These are phyloP conservation scores for Zygosaccharomyces sapae DNA, from an alignment of 1,139 yeast genomes.

Conservation along the genomic window DNA sequence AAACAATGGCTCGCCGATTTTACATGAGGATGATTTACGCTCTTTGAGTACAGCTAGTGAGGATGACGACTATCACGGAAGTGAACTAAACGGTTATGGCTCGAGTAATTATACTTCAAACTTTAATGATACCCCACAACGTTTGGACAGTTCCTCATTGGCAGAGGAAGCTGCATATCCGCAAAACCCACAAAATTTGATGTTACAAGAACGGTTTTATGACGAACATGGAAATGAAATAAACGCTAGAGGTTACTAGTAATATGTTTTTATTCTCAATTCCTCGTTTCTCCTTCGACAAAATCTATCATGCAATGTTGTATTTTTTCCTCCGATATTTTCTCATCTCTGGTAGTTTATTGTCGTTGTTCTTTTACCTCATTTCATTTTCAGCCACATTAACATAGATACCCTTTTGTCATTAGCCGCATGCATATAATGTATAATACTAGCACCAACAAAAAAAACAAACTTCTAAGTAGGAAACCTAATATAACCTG, in stretches of 20 bases:
- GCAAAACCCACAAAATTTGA: constrained; percentile 14
- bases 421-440: constrained; percentile 1
- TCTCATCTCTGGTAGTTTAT: neutral
- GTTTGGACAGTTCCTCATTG: constrained; percentile 5
- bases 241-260: constrained; percentile 28
- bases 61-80: constrained; percentile 7
- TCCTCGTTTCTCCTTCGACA: too few relatives aligned
- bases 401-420: neutral
- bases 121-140: constrained; percentile 12
- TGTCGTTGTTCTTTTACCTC: neutral
- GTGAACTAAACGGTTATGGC: constrained; percentile 5
- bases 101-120: constrained; percentile 10
- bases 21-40: constrained; percentile 14
- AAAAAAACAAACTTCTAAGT: constrained; percentile 7
- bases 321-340: too few relatives aligned
- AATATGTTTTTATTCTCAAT: neutral
- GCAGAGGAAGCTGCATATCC: constrained; percentile 18
- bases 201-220: constrained; percentile 28
- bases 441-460: neutral
- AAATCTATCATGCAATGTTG: too few relatives aligned
- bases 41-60: constrained; percentile 11
- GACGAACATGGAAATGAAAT: constrained; percentile 28
- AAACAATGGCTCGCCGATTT: constrained; percentile 21
- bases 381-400: neutral
- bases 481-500: too few relatives aligned